Evolutionary conservation across 2,329 filamentous ascomycete genomes (phyloP), one percentile per base, ranked within the genome.

Genomic region (Trichoderma lentiforme): DNA sequence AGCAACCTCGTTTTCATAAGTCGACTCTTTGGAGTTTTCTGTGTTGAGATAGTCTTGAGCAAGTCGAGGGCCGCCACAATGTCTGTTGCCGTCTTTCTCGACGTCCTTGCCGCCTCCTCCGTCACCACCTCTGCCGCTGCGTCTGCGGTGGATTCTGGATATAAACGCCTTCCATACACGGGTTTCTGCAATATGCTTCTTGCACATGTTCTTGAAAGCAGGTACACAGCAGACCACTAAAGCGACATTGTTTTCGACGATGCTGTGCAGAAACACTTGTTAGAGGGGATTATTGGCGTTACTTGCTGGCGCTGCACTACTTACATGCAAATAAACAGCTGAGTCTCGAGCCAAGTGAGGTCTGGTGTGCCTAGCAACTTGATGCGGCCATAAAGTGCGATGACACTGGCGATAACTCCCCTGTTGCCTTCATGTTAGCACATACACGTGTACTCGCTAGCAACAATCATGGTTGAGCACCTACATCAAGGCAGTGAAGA

Each of bases 191-290:
- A 70, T 24, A 8, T 62, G 58, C 56, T 70, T 51, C n/a, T 61
- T 61, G 57, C 56, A 61, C 14, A 62, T 34, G 39, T 28, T 32
- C 39, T 70, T 70, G 68, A 73, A 73, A 14, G 74, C 73, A 30
- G 73, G 74, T 34, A 74, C 72, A n/a, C 57, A 75, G 15, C 73
- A 69, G 21, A 74, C 73, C 28, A 76, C 72, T 43, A 76, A 47
- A 63, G 74, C 74, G 15, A 75, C 62, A 32, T 72, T 74, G 39
- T 47, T 72, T 39, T 76, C 74, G 36, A 73, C 47, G 14, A 75
- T 53, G 21, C 74, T 76, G 63, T 36, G 3, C 15, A 15, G 21
- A 21, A 4, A 6, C 18, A 9, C 12, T 32, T 24, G 53, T 68
- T 60, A 68, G 65, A 34, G 43, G 28, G 57, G 70, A 24, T 6